phyloP scores from a whole-genome alignment of 2,329 filamentous ascomycete genomes.

The Sphaerostilbella broomeana region DNA sequence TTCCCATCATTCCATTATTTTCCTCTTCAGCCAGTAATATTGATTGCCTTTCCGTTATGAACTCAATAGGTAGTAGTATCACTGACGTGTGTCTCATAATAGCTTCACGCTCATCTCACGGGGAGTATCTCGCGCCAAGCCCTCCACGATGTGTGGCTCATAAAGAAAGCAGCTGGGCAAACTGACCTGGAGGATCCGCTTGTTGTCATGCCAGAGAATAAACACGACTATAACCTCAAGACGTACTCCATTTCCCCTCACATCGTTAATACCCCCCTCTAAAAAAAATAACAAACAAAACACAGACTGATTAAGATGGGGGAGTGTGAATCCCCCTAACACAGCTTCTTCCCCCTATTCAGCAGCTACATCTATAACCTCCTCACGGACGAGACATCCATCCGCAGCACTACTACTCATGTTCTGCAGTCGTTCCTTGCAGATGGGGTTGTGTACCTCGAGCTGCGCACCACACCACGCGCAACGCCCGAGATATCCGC shows the following conservation, averaged over 20 bases:
- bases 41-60: background rate
- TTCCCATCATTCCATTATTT: no score
- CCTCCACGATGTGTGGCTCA: slow-evolving; percentile 67
- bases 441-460: slow-evolving; percentile 71
- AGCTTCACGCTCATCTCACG: slow-evolving; percentile 76
- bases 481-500: slow-evolving; percentile 53
- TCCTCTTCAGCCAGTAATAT: background rate
- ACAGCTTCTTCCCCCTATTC: slow-evolving; percentile 71
- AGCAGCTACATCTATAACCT: slow-evolving; percentile 74
- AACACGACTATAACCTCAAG: slow-evolving; percentile 63
- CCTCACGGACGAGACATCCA: slow-evolving; percentile 53
- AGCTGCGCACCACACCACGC: slow-evolving; percentile 74
- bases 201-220: slow-evolving; percentile 60
- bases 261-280: background rate
- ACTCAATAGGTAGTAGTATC: no score
- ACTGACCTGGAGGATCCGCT: slow-evolving; percentile 61
- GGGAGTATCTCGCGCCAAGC: slow-evolving; percentile 68
- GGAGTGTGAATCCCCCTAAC: no score
- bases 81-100: slow-evolving; percentile 1
- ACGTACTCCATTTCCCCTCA: slow-evolving; percentile 38
- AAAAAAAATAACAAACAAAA: background rate
- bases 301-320: background rate
- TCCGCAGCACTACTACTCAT: slow-evolving; percentile 55
- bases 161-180: slow-evolving; percentile 46
- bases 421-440: slow-evolving; percentile 60